Base-by-base conservation (phyloP, 164 flowering plant genomes). In the Berberis vulgaris region DNA sequence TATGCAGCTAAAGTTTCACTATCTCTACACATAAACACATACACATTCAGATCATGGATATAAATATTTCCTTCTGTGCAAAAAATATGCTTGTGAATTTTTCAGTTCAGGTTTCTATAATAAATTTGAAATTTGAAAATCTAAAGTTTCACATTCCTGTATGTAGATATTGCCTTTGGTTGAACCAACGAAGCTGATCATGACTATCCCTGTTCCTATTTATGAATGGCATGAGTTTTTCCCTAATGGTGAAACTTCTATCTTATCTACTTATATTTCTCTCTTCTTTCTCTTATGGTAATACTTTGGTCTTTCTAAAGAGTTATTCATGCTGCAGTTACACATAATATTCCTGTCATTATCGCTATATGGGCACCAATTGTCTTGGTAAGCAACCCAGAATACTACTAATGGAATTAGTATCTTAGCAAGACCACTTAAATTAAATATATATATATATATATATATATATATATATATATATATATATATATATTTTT, bases 211-310 rank as follows among this genome's bases (percentile, higher is more conserved):
- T 53, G 70, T 85, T 43, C 64, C 66, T 54, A 78, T 67, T 71
- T 91, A 89, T 72, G 83, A 84, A 44, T 95, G 99, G 99, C 98
- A 90, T 64, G 99, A 95, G 71, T 84, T 95, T 75, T 88, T 91
- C 67, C 98, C 99, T 39, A 69, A 82, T 75, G 86, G 98, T 95
- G 83, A 67, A 45, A 42, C 10, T 42, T 43, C 50, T 71, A 43
- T 41, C 42, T 55, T 64, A 47, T 68, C 38, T 57, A 4, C 9
- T 2, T 43, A 39, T 11, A 12, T 57, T 59, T 2, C 13, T 45
- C 71, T 47, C 65, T 52, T 54, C 70, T 55, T 66, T 54, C 42
- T 45, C 62, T 8, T 46, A 12, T 47, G n/a, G 47, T 45, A 26
- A 57, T 42, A 6, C 2, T 46, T 66, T 8, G 68, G 49, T 71